Evolutionary conservation across 805 yeast species (phyloP), one percentile per base, ranked within the genome.

Genomic region (Suhomyces xylopsoci): DNA sequence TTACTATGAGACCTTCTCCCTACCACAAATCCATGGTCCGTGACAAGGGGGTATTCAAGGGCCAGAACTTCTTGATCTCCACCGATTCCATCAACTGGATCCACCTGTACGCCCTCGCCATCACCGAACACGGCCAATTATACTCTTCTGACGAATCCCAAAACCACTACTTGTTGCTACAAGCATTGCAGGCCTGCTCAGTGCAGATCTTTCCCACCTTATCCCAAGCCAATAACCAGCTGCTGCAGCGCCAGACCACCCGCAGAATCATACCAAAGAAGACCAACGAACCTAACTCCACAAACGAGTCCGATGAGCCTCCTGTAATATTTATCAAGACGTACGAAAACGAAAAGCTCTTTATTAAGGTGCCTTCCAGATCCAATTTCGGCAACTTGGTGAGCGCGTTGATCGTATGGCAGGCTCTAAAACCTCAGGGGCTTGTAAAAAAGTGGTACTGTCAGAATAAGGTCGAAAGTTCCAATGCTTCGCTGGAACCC

Each of bases 341-440:
- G 1, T 69, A 63, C 54, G 71, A 71, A 52, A 75, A 68, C 57
- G 70, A 70, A 53, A 64, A 69, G 59, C 54, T 74, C 24, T 75
- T 74, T 60, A 61, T 71, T 56, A 58, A 71, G 51, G 64, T 79
- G 9, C 63, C 70, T 4, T 63, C 72, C 10, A 71, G 69, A 51
- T 51, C 63, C 32, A 70, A 64, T 48, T 81, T 83, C 52, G 68
- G 78, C 30, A 66, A 69, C 43, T 61, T 84, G 22, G 59, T 83
- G 24, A 68, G 80, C 45, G 59, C 76, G 7, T 62, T 84, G 45
- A 58, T 81, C 22, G 80, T 82, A 50, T 84, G 89, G 89, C 83
- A 82, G 55, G 71, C 76, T 38, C 61, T 83, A 59, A 77, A 69
- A 51, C 81, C 82, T 6, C 71, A 67, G 42, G 86, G 87, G 0